Evolutionary conservation across 257 asterid genomes (phyloP), one percentile per base, ranked within the genome.

Genomic region (Marsdenia floribunda): DNA sequence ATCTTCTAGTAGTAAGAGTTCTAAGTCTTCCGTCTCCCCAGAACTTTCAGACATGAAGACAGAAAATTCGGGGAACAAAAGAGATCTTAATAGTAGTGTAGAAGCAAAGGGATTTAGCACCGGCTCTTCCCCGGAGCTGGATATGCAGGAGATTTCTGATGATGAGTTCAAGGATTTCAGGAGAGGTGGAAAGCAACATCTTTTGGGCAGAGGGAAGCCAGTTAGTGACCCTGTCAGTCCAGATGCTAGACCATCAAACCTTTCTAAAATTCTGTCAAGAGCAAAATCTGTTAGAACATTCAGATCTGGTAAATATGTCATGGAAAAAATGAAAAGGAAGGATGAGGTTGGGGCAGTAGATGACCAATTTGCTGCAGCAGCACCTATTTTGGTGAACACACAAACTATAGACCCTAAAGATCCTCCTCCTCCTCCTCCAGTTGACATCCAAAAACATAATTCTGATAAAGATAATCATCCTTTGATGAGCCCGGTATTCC

Each of bases 271-370:
- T 83, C 33, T 77, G 49, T 38, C 89, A 33, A 81, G 83, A 77
- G 96, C 89, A 66, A 93, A 86, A 81, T 93, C 97, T 3, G 98
- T 91, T 75, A 86, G 97, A 75, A 93, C 97, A 46, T 81, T 85
- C 73, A 82, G 90, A 63, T 78, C 92, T 2, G 83, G 80, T 21
- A 75, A 82, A 66, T 59, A 50, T 75, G 61, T 49, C 47, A 40
- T 54, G 49, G 84, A 79, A 58, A 82, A 76, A 70, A 54, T 72
- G 69, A 78, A 74, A 70, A 83, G 44, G 57, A 66, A 74, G 77
- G 88, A 77, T 50, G 66, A 74, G 58, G 70, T 72, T 29, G 87
- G 76, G 71, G 52, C 65, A 40, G 75, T 44, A 76, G 57, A 19
- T 49, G 37, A 73, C 53, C 73, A 82, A 76, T 68, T 68, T 47